Conservation (phyloP, 768 basidiomycete genomes). For the Rhodotorula toruloides region DNA sequence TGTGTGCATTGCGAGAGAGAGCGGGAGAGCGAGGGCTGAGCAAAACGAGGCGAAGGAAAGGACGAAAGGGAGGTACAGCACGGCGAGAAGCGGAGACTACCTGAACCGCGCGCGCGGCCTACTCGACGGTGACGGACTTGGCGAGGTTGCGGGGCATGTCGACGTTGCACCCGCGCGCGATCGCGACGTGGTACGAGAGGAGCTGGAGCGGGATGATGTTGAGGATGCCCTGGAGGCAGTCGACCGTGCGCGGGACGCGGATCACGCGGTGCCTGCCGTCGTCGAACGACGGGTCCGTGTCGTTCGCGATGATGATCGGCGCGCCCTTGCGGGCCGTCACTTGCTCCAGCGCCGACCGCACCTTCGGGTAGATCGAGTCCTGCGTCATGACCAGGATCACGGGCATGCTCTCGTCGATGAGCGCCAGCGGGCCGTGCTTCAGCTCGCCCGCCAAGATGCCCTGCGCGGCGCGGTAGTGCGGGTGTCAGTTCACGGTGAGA, state of each 20-base stretch:
- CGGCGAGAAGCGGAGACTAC: no score
- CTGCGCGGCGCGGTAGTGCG: no score
- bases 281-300: conserved; percentile 72
- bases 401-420: conserved; percentile 71
- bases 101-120: no score
- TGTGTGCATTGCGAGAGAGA: no score
- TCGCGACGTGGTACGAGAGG: conserved; percentile 90
- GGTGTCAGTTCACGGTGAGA: no score
- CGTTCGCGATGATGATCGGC: conserved; percentile 91
- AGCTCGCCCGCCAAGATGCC: conserved; percentile 96
- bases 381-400: conserved; percentile 99
- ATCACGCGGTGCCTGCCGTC: conserved; percentile 64
- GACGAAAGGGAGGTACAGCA: no score
- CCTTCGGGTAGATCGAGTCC: conserved; percentile 96
- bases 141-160: conserved; percentile 91
- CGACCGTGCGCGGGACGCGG: conserved; percentile 88
- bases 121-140: conserved; percentile 29
- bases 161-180: conserved; percentile 92
- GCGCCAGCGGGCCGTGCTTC: conserved; percentile 95
- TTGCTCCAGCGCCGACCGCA: conserved; percentile 71
- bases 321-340: conserved; percentile 53
- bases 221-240: conserved; percentile 87
- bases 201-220: conserved; percentile 96
- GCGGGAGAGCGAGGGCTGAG: no score
- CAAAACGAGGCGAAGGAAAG: no score